Conservation (phyloP, 306 rosid species). For the Inga leiocalycina region DNA sequence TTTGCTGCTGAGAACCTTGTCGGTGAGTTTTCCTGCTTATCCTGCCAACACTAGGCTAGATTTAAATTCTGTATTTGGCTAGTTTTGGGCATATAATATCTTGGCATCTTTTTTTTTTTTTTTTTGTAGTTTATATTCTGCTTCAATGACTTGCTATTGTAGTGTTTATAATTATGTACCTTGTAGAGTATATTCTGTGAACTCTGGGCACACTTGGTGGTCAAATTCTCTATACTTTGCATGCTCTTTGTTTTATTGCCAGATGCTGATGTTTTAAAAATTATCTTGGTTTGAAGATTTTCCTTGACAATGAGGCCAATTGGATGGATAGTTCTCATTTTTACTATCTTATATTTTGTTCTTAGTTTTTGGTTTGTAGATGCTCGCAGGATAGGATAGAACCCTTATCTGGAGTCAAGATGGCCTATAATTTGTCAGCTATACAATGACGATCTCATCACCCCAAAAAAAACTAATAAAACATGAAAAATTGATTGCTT, state of each 20-base stretch:
- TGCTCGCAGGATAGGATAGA: background rate
- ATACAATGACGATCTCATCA: background rate
- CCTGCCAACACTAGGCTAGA: background rate
- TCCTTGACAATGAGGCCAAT: background rate
- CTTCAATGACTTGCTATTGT: background rate
- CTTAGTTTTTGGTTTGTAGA: background rate
- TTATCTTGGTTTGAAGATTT: background rate
- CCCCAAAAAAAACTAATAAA: background rate
- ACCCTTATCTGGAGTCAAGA: background rate
- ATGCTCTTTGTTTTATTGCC: background rate
- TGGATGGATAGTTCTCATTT: background rate
- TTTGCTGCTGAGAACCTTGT: slow-evolving; percentile 95
- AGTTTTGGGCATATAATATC: slow-evolving; percentile 5
- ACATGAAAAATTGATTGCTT: background rate
- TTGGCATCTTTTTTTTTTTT: background rate
- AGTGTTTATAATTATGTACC: background rate
- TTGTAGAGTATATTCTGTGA: background rate
- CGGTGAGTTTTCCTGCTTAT: slow-evolving; percentile 57
- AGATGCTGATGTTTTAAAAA: background rate
- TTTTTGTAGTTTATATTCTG: slow-evolving; percentile 18
- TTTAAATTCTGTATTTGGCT: background rate
- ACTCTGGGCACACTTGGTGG: background rate
- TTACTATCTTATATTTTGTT: background rate
- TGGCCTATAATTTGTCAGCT: background rate
- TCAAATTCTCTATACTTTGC: background rate